These are phyloP conservation scores for Cordyceps sp. DNA, from an alignment of 2,329 filamentous ascomycete genomes.

Conservation along the genomic window DNA sequence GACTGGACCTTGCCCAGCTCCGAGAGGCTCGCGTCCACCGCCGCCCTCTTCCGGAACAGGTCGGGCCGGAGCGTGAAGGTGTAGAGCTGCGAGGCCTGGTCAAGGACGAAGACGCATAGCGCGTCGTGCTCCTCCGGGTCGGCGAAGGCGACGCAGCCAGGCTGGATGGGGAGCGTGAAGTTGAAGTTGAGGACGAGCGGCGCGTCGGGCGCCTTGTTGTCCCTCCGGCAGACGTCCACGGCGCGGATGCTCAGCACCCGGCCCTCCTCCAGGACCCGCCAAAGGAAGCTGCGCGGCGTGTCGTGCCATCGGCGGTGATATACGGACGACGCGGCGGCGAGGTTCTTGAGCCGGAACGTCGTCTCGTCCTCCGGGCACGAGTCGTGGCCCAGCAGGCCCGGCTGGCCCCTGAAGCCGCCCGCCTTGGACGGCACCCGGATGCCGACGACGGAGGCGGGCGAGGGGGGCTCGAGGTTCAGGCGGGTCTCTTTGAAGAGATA, in stretches of 20 bases:
- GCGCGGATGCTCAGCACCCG: constrained; percentile 69
- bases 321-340: constrained; percentile 66
- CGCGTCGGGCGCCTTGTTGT: constrained; percentile 47
- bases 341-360: constrained; percentile 52
- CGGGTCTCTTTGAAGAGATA: constrained; percentile 77
- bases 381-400: constrained; percentile 16
- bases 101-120: constrained; percentile 65
- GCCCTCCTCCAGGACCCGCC: constrained; percentile 72
- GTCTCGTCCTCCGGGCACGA: constrained; percentile 47
- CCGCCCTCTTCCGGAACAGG: constrained; percentile 55
- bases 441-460: constrained; percentile 50
- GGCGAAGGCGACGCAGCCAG: constrained; percentile 65
- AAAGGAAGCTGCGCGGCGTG: constrained; percentile 74
- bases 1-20: constrained; percentile 62
- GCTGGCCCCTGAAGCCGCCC: constrained; percentile 25
- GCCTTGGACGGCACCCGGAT: constrained; percentile 46
- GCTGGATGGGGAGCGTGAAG: constrained; percentile 57
- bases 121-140: constrained; percentile 66
- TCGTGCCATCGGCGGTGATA: constrained; percentile 66
- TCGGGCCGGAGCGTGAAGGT: constrained; percentile 71
- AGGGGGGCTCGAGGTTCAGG: constrained; percentile 62
- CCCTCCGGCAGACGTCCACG: constrained; percentile 65
- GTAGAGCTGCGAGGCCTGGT: constrained; percentile 63
- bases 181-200: constrained; percentile 61
- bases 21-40: constrained; percentile 55